phyloP scores from a whole-genome alignment of 495 filamentous ascomycete genomes.

The Mytilinidion resinicola region DNA sequence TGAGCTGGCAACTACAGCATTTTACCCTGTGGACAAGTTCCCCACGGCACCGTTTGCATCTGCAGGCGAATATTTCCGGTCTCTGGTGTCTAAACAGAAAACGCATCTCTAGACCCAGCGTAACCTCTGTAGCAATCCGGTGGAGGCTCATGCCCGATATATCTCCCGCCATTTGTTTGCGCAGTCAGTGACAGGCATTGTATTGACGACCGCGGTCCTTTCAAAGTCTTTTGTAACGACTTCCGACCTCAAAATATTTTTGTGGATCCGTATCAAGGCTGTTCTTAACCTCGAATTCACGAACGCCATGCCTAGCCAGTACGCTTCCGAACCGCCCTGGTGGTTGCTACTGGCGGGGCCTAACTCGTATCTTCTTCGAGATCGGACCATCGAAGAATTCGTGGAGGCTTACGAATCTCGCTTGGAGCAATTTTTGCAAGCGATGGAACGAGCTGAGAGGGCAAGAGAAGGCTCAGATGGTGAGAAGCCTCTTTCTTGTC shows the following conservation, averaged over 20 bases:
- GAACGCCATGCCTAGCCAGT: constrained; percentile 8
- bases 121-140: no score
- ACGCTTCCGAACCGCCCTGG: constrained; percentile 8
- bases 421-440: constrained; percentile 10
- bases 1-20: constrained; percentile 4
- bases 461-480: background rate
- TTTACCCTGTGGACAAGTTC: background rate
- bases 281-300: constrained; percentile 10
- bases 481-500: constrained; percentile 5
- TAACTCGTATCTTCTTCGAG: constrained; percentile 3
- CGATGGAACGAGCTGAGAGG: constrained; percentile 1
- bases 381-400: constrained; percentile 11
- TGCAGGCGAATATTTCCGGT: no score
- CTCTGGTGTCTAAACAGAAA: no score
- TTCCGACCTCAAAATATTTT: constrained; percentile 12
- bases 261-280: constrained; percentile 5
- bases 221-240: constrained; percentile 12
- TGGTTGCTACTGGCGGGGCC: constrained; percentile 10
- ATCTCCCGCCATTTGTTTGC: no score
- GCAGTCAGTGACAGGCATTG: no score
- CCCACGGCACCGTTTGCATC: no score
- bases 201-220: background rate
- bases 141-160: no score
- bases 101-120: no score
- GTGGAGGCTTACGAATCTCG: constrained; percentile 7